phyloP scores from a whole-genome alignment of 23 red algal species.

The Gracilaria gracilis region DNA sequence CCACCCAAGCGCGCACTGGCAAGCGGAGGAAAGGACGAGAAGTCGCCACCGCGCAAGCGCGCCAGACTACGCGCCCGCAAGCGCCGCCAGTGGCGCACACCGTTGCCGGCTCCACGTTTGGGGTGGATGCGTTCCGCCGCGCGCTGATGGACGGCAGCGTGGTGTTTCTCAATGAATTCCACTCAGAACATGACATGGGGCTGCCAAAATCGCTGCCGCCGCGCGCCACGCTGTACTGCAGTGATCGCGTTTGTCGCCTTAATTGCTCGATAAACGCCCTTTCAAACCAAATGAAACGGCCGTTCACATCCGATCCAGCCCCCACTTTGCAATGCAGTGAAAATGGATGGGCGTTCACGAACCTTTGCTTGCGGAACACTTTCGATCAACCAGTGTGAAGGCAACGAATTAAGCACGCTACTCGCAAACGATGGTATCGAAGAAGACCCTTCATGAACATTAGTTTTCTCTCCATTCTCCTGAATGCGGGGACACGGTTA shows the following conservation, averaged over 20 bases:
- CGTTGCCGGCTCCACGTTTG: too few relatives aligned
- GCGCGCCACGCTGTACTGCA: too few relatives aligned
- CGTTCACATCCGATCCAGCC: slow-evolving; percentile 71
- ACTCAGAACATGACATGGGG: too few relatives aligned
- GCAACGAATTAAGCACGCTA: not conserved
- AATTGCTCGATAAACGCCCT: slow-evolving; percentile 72
- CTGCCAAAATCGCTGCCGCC: too few relatives aligned
- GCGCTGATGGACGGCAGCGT: too few relatives aligned
- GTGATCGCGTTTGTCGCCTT: slow-evolving; percentile 59
- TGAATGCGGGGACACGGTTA: not conserved
- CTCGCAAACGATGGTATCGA: slow-evolving; percentile 11
- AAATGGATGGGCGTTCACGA: slow-evolving; percentile 19
- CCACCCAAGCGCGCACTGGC: too few relatives aligned
- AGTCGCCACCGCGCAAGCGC: too few relatives aligned
- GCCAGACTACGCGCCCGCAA: too few relatives aligned
- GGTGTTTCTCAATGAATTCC: too few relatives aligned
- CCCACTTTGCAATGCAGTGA: slow-evolving; percentile 32
- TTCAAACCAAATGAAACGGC: slow-evolving; percentile 56
- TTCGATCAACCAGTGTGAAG: slow-evolving; percentile 18
- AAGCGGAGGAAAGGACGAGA: too few relatives aligned
- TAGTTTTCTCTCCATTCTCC: not conserved
- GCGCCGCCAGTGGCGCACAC: too few relatives aligned
- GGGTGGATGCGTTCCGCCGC: too few relatives aligned
- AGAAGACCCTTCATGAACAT: slow-evolving; percentile 15
- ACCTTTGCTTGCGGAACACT: not conserved